Evolutionary conservation across 78 protist species (phyloP).

Genomic region (Dictyostelium brefeldianum): DNA sequence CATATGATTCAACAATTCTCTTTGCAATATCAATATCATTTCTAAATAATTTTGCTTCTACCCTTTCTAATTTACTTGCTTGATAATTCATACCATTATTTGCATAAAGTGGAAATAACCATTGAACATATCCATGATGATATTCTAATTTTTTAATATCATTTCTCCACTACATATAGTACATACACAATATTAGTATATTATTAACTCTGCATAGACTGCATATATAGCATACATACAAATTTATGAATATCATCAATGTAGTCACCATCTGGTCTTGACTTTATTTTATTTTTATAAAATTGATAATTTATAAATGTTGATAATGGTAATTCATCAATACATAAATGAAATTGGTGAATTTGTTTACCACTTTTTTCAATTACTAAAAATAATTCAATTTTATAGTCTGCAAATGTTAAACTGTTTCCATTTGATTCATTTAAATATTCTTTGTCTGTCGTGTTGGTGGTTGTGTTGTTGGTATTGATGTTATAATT

Average conservation of each 20-base stretch:
- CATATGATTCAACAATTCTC: neutral
- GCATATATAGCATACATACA: neutral
- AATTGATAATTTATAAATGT: slow-evolving; percentile 5
- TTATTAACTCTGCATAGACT: too few relatives aligned
- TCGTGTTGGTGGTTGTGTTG: neutral
- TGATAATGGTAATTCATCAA: neutral
- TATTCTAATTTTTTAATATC: neutral
- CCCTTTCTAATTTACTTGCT: neutral
- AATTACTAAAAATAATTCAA: neutral
- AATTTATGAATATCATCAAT: neutral
- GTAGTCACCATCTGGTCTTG: slow-evolving; percentile 7
- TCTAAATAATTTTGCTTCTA: slow-evolving; percentile 16
- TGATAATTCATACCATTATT: slow-evolving; percentile 19
- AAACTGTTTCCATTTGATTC: neutral
- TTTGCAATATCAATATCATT: slow-evolving; percentile 12
- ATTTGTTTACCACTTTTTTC: neutral
- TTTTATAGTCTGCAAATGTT: neutral
- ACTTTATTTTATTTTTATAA: neutral
- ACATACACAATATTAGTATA: too few relatives aligned
- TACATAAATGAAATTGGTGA: neutral
- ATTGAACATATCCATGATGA: slow-evolving; percentile 33
- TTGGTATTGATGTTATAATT: neutral
- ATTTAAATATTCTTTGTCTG: neutral
- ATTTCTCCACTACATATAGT: slow-evolving; percentile 6
- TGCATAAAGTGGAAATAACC: slow-evolving; percentile 22